These are phyloP conservation scores for Amanita subjunquillea DNA, from an alignment of 768 basidiomycete genomes.

Conservation along the genomic window DNA sequence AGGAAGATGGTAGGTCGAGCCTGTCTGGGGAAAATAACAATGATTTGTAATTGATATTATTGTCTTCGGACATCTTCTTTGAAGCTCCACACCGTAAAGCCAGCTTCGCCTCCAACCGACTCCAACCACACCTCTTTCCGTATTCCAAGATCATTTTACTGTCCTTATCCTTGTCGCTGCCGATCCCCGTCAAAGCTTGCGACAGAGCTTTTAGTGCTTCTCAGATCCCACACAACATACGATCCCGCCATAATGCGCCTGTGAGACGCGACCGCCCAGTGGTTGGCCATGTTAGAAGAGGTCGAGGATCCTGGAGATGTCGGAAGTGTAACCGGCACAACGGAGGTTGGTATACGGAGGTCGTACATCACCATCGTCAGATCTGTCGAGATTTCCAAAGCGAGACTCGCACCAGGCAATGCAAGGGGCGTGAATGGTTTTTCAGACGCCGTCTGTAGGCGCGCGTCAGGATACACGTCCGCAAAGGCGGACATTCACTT, in stretches of 20 bases:
- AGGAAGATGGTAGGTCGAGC: too few relatives aligned
- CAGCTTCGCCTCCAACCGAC: too few relatives aligned
- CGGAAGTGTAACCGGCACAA: slow-evolving; percentile 17
- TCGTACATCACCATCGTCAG: slow-evolving; percentile 67
- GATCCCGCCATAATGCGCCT: slow-evolving; percentile 69
- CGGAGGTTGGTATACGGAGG: slow-evolving; percentile 33
- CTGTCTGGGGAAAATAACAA: too few relatives aligned
- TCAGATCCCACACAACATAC: slow-evolving; percentile 72
- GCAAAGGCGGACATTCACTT: slow-evolving; percentile 15
- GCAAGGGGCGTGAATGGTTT: slow-evolving; percentile 67
- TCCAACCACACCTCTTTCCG: neutral
- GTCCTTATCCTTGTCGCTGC: slow-evolving; percentile 27
- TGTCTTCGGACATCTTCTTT: too few relatives aligned
- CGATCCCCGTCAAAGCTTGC: slow-evolving; percentile 47
- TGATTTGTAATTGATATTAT: too few relatives aligned
- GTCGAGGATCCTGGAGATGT: slow-evolving; percentile 19
- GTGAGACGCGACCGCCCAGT: slow-evolving; percentile 61
- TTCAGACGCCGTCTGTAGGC: slow-evolving; percentile 49
- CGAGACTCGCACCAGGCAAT: slow-evolving; percentile 31
- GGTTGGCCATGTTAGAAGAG: slow-evolving; percentile 23
- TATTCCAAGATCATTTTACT: slow-evolving; percentile 50
- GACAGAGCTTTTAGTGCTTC: slow-evolving; percentile 56
- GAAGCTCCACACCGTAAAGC: too few relatives aligned
- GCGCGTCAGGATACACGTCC: neutral
- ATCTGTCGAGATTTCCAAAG: slow-evolving; percentile 63